A percentile compares a stretch with the other conserved stretches of the same genome.
phyloP scores from a whole-genome alignment of 805 yeast species.

The baker's yeast (Saccharomyces cerevisiae) region DNA sequence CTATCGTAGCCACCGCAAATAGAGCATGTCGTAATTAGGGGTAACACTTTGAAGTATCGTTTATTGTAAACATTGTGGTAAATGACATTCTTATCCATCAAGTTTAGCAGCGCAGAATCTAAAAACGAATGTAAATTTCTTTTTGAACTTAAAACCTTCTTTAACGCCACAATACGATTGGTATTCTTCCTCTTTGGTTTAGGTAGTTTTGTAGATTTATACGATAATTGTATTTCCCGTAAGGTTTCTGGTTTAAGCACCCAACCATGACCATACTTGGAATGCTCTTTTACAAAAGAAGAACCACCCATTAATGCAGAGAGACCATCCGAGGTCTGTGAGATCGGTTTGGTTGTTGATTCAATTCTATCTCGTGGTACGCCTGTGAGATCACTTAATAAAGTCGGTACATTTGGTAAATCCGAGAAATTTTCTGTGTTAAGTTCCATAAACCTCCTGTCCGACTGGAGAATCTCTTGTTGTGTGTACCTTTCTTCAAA shows the following conservation, averaged over 20 bases:
- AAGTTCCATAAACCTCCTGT: constrained; percentile 27
- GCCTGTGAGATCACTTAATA: constrained; percentile 26
- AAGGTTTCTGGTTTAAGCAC: not conserved
- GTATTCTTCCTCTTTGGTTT: constrained; percentile 26
- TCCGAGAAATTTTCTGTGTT: constrained; percentile 27
- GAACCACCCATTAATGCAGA: not conserved
- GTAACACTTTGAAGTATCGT: constrained; percentile 28
- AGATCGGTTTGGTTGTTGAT: constrained; percentile 9
- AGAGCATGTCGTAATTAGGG: constrained; percentile 29
- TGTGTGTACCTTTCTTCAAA: constrained; percentile 19
- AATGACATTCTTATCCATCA: constrained; percentile 24
- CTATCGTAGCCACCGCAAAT: constrained; percentile 29
- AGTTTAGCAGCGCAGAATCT: constrained; percentile 22
- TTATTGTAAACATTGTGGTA: constrained; percentile 27
- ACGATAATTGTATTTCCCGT: constrained; percentile 15
- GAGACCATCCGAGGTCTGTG: constrained; percentile 2
- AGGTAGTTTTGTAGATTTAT: constrained; percentile 30
- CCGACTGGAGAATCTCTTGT: constrained; percentile 26
- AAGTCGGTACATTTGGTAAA: constrained; percentile 23
- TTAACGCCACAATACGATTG: constrained; percentile 25
- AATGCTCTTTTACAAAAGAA: not conserved
- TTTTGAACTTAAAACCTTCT: constrained; percentile 24
- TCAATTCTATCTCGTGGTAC: constrained; percentile 26
- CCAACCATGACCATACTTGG: not conserved
- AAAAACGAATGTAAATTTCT: constrained; percentile 27